Conservation (phyloP, 768 basidiomycete species). For the Tulasnella sp. region DNA sequence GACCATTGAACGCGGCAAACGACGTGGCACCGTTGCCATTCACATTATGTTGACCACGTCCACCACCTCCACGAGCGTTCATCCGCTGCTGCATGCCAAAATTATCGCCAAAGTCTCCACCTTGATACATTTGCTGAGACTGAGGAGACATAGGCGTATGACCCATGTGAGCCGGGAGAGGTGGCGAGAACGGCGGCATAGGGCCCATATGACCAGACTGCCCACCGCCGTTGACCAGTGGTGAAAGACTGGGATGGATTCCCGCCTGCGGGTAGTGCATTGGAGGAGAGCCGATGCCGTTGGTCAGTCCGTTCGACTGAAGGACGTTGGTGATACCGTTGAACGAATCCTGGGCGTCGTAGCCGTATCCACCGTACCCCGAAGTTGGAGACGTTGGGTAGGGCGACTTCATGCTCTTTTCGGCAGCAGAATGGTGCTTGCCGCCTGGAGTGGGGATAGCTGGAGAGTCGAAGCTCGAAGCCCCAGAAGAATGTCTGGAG, state of each 20-base stretch:
- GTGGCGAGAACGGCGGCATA: neutral
- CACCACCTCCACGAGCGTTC: slow-evolving; percentile 8
- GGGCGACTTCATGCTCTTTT: neutral
- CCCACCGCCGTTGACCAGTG: neutral
- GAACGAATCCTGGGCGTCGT: neutral
- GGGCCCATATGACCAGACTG: neutral
- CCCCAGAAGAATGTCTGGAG: slow-evolving; percentile 15
- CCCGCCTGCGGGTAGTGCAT: slow-evolving; percentile 6
- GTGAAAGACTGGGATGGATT: neutral
- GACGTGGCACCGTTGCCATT: neutral
- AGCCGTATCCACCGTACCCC: neutral
- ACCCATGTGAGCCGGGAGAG: neutral
- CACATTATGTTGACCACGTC: neutral
- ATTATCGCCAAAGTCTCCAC: neutral
- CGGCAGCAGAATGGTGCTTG: neutral
- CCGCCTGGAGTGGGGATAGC: slow-evolving; percentile 14
- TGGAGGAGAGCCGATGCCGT: slow-evolving; percentile 7
- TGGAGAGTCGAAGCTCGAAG: slow-evolving; percentile 9
- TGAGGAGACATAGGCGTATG: neutral
- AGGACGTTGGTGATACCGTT: neutral
- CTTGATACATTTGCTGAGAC: neutral
- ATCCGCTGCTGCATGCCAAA: slow-evolving; percentile 10
- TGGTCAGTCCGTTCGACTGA: slow-evolving; percentile 4
- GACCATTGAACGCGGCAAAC: neutral
- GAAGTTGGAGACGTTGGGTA: neutral